phyloP scores from a whole-genome alignment of 2,329 filamentous ascomycete species.

The Penicillium freii region DNA sequence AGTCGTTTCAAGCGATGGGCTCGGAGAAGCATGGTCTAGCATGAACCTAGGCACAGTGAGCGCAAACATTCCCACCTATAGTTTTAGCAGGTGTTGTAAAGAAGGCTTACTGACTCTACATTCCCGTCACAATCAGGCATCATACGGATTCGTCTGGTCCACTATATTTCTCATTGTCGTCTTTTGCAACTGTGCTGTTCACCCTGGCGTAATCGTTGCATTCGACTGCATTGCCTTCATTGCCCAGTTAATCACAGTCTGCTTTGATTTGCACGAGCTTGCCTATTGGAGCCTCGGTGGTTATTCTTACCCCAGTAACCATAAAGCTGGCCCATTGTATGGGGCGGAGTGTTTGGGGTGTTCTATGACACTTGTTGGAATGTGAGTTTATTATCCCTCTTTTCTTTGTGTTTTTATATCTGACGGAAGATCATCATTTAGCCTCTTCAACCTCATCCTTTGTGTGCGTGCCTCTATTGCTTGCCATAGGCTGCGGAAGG shows the following conservation, averaged over 20 bases:
- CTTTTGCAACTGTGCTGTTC: conserved; percentile 16
- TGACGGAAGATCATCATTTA: background rate
- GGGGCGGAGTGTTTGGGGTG: conserved; percentile 14
- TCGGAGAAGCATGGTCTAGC: conserved; percentile 9
- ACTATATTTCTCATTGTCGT: conserved; percentile 18
- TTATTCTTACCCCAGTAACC: conserved; percentile 2
- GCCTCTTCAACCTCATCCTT: conserved; percentile 13
- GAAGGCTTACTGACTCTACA: background rate
- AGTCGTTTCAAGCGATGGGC: conserved; percentile 13
- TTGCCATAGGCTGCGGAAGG: conserved; percentile 15
- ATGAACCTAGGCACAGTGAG: conserved; percentile 15
- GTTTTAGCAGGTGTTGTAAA: background rate
- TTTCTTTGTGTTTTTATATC: background rate
- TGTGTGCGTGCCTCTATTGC: conserved; percentile 10
- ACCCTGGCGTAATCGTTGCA: conserved; percentile 11
- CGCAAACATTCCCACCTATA: background rate
- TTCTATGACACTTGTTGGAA: conserved; percentile 14
- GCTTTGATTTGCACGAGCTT: conserved; percentile 13
- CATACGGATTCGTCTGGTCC: conserved; percentile 19
- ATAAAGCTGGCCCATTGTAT: conserved; percentile 4
- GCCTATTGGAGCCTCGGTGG: conserved; percentile 9
- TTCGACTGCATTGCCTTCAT: conserved; percentile 15
- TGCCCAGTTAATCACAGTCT: conserved; percentile 12
- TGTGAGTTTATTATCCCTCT: conserved; percentile 2
- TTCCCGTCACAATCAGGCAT: background rate